Percentiles rank a stretch among this genome's conserved stretches.
These are phyloP conservation scores for Ichthyophthirius multifiliis DNA, from an alignment of 169 alveolate genomes.

Conservation along the genomic window DNA sequence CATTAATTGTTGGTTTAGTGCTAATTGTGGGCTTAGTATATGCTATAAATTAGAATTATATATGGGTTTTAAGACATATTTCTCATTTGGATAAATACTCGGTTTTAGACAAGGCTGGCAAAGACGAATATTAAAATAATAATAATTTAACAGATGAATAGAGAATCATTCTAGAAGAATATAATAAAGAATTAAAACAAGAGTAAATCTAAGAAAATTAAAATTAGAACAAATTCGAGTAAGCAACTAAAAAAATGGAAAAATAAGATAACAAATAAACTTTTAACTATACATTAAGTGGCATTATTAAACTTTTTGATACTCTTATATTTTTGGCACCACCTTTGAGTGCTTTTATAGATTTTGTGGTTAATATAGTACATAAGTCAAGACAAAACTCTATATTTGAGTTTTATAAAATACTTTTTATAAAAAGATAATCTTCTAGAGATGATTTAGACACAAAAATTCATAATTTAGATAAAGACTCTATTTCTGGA, in stretches of 20 bases:
- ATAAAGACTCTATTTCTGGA: constrained; percentile 26
- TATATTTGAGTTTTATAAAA: constrained; percentile 24
- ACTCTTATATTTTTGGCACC: constrained; percentile 24
- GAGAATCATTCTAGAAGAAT: neutral
- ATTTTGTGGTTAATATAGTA: constrained; percentile 15
- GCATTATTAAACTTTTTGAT: constrained; percentile 1
- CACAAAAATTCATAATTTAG: constrained; percentile 21
- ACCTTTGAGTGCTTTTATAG: constrained; percentile 37
- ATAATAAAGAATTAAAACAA: neutral
- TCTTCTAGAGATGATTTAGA: constrained; percentile 4
- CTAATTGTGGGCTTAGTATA: neutral
- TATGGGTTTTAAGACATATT: neutral
- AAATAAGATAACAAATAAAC: constrained; percentile 9
- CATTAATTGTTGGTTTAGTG: neutral
- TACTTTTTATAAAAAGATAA: constrained; percentile 8
- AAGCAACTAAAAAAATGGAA: neutral
- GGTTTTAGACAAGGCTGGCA: neutral
- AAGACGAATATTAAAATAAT: neutral
- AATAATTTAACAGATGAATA: neutral
- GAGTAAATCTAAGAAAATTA: too few relatives aligned
- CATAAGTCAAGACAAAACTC: constrained; percentile 22
- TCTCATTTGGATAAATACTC: neutral
- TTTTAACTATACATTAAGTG: neutral
- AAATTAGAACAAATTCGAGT: too few relatives aligned
- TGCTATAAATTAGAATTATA: neutral